Percentiles rank a stretch among this genome's conserved stretches.
These are phyloP conservation scores for Tylopilus sp. DNA, from an alignment of 1,284 basidiomycete genomes.

Conservation along the genomic window DNA sequence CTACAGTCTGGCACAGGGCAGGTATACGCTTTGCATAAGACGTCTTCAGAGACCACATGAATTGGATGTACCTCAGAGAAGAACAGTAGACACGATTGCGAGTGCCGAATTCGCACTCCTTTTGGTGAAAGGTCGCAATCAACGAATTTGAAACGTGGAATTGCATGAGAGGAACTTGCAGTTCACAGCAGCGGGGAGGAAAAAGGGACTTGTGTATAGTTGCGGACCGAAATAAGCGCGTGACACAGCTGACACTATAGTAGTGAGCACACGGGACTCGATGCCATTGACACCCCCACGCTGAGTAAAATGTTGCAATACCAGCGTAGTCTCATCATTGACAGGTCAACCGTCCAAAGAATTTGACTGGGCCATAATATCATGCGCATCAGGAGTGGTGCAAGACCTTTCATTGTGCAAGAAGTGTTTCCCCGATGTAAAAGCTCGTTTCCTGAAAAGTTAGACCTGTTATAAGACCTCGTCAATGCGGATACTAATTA, in stretches of 20 bases:
- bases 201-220: conserved; percentile 55
- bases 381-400: too few species aligned
- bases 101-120: conserved; percentile 49
- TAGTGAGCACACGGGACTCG: conserved; percentile 52
- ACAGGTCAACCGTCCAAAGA: too few species aligned
- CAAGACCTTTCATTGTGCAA: too few species aligned
- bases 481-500: too few species aligned
- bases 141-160: conserved; percentile 44
- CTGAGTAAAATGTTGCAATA: too few species aligned
- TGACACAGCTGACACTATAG: conserved; percentile 52
- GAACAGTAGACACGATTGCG: conserved; percentile 56
- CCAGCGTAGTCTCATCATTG: too few species aligned
- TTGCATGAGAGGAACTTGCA: conserved; percentile 41
- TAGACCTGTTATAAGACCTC: too few species aligned
- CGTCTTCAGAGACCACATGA: conserved; percentile 46
- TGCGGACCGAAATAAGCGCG: conserved; percentile 50
- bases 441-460: too few species aligned
- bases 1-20: conserved; percentile 42
- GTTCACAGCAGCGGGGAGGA: conserved; percentile 57
- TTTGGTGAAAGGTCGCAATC: conserved; percentile 40
- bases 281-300: too few species aligned
- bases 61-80: conserved; percentile 49
- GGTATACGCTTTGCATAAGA: conserved; percentile 21
- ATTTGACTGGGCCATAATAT: too few species aligned
- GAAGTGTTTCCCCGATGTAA: too few species aligned